phyloP scores from a whole-genome alignment of 2,329 filamentous ascomycete species.

The Colletotrichum liriopes region DNA sequence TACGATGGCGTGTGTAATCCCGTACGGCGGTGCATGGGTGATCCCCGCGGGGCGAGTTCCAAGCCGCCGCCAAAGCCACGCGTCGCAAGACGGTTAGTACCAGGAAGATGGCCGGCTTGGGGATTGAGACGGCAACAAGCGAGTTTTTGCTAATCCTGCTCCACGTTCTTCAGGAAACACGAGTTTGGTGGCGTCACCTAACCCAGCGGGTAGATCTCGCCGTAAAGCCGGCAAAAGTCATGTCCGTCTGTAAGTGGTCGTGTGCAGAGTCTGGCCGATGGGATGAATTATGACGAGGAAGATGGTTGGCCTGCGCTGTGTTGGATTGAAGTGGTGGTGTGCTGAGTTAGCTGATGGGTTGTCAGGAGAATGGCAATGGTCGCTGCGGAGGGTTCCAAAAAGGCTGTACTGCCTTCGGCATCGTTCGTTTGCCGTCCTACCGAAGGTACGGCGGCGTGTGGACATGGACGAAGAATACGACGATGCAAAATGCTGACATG shows the following conservation, averaged over 20 bases:
- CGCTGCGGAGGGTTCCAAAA: too few species aligned
- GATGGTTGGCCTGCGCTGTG: neutral
- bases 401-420: neutral
- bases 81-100: neutral
- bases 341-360: neutral
- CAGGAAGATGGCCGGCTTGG: neutral
- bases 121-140: neutral
- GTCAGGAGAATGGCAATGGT: too few species aligned
- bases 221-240: conserved; percentile 18
- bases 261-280: conserved; percentile 14
- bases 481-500: neutral
- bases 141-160: too few species aligned
- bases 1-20: neutral
- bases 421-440: conserved; percentile 3
- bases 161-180: neutral
- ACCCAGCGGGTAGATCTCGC: conserved; percentile 39
- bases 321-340: neutral
- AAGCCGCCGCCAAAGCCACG: neutral
- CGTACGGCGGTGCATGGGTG: conserved; percentile 14
- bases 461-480: conserved; percentile 5
- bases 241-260: neutral
- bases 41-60: neutral
- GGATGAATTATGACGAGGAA: neutral
- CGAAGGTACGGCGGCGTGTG: conserved; percentile 2
- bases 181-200: conserved; percentile 8